Evolutionary conservation across 2,329 filamentous ascomycete species (phyloP).

Genomic region (Hirsutella minnesotensis): DNA sequence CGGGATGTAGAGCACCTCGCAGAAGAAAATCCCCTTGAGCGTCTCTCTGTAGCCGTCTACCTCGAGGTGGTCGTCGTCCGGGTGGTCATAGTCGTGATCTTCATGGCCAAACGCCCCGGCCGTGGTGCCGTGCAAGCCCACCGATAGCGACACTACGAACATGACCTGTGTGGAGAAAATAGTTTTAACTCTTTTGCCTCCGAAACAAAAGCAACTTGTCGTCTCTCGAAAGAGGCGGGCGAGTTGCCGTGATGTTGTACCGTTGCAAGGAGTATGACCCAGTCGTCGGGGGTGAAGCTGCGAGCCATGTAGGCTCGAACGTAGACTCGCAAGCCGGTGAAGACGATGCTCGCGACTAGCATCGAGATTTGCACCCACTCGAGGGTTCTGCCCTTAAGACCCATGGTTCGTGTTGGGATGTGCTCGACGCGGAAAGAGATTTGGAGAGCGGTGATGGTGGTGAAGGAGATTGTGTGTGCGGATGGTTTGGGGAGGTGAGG

Average conservation of each 20-base stretch:
- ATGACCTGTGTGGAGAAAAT: not conserved
- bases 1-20: conserved; percentile 3
- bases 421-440: no score
- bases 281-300: conserved; percentile 1
- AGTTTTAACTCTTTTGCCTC: no score
- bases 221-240: no score
- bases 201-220: no score
- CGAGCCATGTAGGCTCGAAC: conserved; percentile 1
- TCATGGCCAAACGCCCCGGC: conserved; percentile 1
- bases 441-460: no score
- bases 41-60: not conserved
- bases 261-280: conserved; percentile 2
- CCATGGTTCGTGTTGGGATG: conserved; percentile 17
- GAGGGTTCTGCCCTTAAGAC: conserved; percentile 6
- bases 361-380: conserved; percentile 15
- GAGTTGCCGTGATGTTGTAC: no score
- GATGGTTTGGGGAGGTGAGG: no score
- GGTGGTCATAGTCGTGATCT: not conserved
- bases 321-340: conserved; percentile 20
- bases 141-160: not conserved
- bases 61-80: no score
- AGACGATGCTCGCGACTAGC: conserved; percentile 20
- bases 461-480: no score
- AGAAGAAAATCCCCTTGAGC: conserved; percentile 3
- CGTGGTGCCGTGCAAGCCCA: conserved; percentile 1